Percentiles rank a stretch among this genome's conserved stretches.
Evolutionary conservation across 495 filamentous ascomycete species (phyloP).

Genomic region (Jackrogersella multiformis): DNA sequence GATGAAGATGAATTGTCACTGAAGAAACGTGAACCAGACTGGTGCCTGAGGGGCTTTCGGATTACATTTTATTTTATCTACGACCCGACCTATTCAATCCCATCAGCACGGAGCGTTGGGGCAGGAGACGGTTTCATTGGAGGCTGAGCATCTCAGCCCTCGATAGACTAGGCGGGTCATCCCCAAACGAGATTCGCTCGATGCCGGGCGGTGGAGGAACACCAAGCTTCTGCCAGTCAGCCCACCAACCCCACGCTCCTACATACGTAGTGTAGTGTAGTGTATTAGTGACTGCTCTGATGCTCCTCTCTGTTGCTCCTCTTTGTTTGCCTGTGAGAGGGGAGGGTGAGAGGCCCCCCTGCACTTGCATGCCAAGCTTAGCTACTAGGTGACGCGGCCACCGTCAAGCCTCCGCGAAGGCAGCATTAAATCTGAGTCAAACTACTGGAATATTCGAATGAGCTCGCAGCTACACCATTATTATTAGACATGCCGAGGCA

Average conservation of each 20-base stretch:
- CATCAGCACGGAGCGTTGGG: slow-evolving; percentile 8
- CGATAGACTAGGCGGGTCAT: slow-evolving; percentile 11
- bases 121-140: slow-evolving; percentile 26
- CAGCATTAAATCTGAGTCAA: slow-evolving; percentile 31
- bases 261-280: neutral
- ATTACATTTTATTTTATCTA: slow-evolving; percentile 24
- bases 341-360: too few species aligned
- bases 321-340: slow-evolving; percentile 7
- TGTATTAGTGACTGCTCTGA: neutral
- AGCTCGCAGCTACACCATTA: neutral
- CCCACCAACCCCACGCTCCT: slow-evolving; percentile 37
- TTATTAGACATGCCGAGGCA: slow-evolving; percentile 9
- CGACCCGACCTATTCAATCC: slow-evolving; percentile 10
- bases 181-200: slow-evolving; percentile 31
- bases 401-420: slow-evolving; percentile 6
- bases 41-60: slow-evolving; percentile 11
- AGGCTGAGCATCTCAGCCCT: slow-evolving; percentile 32
- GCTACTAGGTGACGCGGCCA: slow-evolving; percentile 43
- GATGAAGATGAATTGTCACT: too few species aligned
- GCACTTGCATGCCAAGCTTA: slow-evolving; percentile 26
- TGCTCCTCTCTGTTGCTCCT: neutral
- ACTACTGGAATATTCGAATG: slow-evolving; percentile 19
- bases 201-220: slow-evolving; percentile 14
- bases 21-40: too few species aligned
- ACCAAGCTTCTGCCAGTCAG: slow-evolving; percentile 33